Base-by-base conservation (phyloP, 257 asterid genomes). In the Mitragyna speciosa region DNA sequence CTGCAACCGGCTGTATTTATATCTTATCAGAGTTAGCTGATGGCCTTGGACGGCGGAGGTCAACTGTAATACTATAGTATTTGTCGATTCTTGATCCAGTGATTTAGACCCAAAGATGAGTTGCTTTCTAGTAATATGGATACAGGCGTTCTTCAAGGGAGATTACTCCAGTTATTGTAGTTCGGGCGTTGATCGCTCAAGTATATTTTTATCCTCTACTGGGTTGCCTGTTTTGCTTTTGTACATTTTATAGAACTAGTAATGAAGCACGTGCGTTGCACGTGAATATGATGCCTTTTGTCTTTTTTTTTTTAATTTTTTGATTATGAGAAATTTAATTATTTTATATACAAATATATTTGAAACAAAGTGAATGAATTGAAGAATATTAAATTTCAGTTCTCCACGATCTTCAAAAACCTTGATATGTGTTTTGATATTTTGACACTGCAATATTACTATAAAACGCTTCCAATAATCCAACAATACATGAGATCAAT, bases 351-450 rank as follows among this genome's bases (percentile, higher is more conserved):
- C n/a, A n/a, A n/a, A n/a, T n/a, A n/a, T n/a, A n/a, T n/a, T n/a
- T n/a, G n/a, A n/a, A n/a, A n/a, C n/a, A n/a, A n/a, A n/a, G n/a
- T n/a, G n/a, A n/a, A n/a, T n/a, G n/a, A n/a, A n/a, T n/a, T n/a
- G n/a, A n/a, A n/a, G n/a, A n/a, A n/a, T n/a, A n/a, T n/a, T n/a
- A n/a, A n/a, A n/a, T n/a, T n/a, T n/a, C n/a, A n/a, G n/a, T n/a
- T n/a, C n/a, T n/a, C 87, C 93, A 8, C 98, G 87, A 56, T 87
- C 90, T 7, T 81, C 84, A 77, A 87, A 89, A 75, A 52, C 67
- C n/a, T n/a, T n/a, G n/a, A n/a, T n/a, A n/a, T n/a, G n/a, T n/a
- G n/a, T n/a, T n/a, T n/a, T n/a, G n/a, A n/a, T n/a, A n/a, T n/a
- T n/a, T n/a, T n/a, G n/a, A n/a, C n/a, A n/a, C n/a, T n/a, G n/a